A percentile compares a stretch with the other conserved stretches of the same genome.
Conservation (phyloP, 169 alveolate genomes). For the Theileria equi region DNA sequence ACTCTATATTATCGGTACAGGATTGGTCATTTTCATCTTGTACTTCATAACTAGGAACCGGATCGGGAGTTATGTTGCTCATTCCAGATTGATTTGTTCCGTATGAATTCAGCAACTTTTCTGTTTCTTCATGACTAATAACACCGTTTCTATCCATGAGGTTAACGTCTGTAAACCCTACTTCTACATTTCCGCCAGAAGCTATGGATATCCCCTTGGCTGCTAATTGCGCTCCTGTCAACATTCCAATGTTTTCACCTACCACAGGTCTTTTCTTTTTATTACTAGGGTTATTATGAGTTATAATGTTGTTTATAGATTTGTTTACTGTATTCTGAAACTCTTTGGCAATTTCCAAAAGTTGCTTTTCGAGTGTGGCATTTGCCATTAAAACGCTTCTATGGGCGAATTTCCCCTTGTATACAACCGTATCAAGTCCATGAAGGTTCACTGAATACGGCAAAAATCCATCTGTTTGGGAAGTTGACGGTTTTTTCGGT, state of each 20-base stretch:
- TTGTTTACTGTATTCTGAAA: conserved; percentile 50
- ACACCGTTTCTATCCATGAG: conserved; percentile 40
- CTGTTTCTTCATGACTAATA: neutral
- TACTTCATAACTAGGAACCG: neutral
- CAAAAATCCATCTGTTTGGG: conserved; percentile 1
- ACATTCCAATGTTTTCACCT: conserved; percentile 1
- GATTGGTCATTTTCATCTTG: neutral
- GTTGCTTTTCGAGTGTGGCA: conserved; percentile 25
- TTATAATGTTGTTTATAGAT: conserved; percentile 16
- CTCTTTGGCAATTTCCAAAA: conserved; percentile 45
- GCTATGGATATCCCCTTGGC: conserved; percentile 53
- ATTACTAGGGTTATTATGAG: neutral
- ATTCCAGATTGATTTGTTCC: neutral
- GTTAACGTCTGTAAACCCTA: conserved; percentile 39
- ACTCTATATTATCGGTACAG: conserved; percentile 3
- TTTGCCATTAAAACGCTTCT: conserved; percentile 52
- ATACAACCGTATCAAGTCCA: conserved; percentile 37
- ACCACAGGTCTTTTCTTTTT: neutral
- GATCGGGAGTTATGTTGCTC: neutral
- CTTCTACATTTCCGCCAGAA: conserved; percentile 41
- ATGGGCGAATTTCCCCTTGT: conserved; percentile 40
- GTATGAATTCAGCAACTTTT: neutral
- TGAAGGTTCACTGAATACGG: conserved; percentile 24
- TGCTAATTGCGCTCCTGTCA: conserved; percentile 56
- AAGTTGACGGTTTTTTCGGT: neutral